Percentiles rank a stretch among this genome's conserved stretches.
Conservation (phyloP, 2,329 filamentous ascomycete genomes). For the Thielaviopsis punctulata region DNA sequence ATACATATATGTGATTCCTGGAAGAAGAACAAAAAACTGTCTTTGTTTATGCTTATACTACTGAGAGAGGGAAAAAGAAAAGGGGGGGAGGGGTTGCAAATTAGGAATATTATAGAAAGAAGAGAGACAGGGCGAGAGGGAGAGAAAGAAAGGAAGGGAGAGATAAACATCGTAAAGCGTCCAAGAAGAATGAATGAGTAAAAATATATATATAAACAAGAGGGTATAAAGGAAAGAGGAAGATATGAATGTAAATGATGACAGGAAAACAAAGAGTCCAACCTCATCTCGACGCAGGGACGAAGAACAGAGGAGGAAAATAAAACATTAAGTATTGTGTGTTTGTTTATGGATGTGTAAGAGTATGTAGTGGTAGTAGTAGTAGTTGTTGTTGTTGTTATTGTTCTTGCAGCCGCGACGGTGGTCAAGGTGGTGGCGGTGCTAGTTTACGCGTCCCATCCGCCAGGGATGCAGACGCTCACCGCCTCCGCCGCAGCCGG, state of each 20-base stretch:
- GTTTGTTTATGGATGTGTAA: too few relatives aligned
- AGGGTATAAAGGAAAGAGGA: slow-evolving; percentile 6
- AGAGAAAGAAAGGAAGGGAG: not conserved
- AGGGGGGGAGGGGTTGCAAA: not conserved
- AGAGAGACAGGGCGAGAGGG: not conserved
- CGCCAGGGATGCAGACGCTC: not conserved
- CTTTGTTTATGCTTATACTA: not conserved
- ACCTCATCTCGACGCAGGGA: too few relatives aligned
- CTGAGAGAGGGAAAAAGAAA: not conserved
- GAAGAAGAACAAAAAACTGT: too few relatives aligned
- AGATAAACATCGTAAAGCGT: not conserved
- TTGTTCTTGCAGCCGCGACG: too few relatives aligned
- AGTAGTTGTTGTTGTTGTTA: too few relatives aligned
- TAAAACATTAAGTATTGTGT: slow-evolving; percentile 6
- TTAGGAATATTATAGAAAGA: not conserved
- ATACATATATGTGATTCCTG: too few relatives aligned
- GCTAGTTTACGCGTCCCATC: not conserved
- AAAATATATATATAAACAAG: slow-evolving; percentile 3
- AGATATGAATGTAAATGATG: not conserved
- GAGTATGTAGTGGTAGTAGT: too few relatives aligned
- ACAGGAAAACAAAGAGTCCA: not conserved
- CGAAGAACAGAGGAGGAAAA: slow-evolving; percentile 10
- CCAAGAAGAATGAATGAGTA: not conserved
- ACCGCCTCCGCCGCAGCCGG: not conserved
- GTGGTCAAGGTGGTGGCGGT: not conserved